Conservation (phyloP, 2,329 filamentous ascomycete species). For the Pseudocercospora fuligena region DNA sequence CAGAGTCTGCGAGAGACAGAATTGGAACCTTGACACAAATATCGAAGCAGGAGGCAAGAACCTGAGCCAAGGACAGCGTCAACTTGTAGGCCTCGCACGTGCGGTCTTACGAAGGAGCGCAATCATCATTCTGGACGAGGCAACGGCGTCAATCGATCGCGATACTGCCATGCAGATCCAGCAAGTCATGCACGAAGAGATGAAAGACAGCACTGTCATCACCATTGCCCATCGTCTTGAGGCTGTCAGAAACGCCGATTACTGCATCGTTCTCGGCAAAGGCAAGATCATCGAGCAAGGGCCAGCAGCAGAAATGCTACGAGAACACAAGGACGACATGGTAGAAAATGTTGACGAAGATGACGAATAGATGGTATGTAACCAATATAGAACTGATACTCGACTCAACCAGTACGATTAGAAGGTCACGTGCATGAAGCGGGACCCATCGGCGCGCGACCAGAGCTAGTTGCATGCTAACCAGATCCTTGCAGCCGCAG, state of each 20-base stretch:
- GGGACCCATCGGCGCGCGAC: neutral
- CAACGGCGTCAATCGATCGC: slow-evolving; percentile 67
- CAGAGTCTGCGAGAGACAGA: slow-evolving; percentile 60
- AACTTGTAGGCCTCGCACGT: slow-evolving; percentile 67
- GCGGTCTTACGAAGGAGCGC: slow-evolving; percentile 65
- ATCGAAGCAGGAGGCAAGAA: slow-evolving; percentile 67
- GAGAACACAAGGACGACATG: slow-evolving; percentile 14
- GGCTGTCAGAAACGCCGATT: slow-evolving; percentile 64
- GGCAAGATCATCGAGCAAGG: slow-evolving; percentile 51
- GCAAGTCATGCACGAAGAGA: slow-evolving; percentile 59
- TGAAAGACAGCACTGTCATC: slow-evolving; percentile 65
- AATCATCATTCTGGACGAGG: slow-evolving; percentile 69
- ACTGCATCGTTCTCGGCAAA: slow-evolving; percentile 59
- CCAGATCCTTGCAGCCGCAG: neutral
- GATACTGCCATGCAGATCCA: slow-evolving; percentile 64
- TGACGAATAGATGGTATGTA: slow-evolving; percentile 1
- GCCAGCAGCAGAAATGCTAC: slow-evolving; percentile 34
- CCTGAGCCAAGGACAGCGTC: slow-evolving; percentile 67
- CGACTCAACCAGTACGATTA: too few relatives aligned
- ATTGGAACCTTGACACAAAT: slow-evolving; percentile 60
- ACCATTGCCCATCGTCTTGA: slow-evolving; percentile 69
- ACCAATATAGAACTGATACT: neutral
- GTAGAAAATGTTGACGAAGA: slow-evolving; percentile 18
- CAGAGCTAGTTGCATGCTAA: neutral
- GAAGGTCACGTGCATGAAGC: too few relatives aligned